Evolutionary conservation across 108 stramenopile genomes (phyloP).

Genomic region (Nitzschia putrida): DNA sequence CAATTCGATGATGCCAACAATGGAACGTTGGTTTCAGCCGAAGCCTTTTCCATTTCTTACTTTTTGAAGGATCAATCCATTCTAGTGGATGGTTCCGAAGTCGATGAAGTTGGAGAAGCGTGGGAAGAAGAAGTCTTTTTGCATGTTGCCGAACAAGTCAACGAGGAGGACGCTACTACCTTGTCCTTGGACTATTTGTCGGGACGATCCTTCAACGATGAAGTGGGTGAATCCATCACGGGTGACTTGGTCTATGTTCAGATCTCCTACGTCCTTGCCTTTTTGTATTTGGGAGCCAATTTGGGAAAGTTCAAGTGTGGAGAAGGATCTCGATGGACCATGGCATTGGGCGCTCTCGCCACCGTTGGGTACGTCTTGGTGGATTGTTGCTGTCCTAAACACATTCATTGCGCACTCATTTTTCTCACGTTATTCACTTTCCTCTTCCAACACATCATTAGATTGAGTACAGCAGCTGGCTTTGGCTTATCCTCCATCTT

Average conservation of each 20-base stretch:
- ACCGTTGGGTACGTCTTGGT: constrained; percentile 41
- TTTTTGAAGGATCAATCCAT: constrained; percentile 52
- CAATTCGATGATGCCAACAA: constrained; percentile 36
- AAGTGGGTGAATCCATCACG: constrained; percentile 70
- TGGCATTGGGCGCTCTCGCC: constrained; percentile 50
- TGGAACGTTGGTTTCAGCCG: constrained; percentile 43
- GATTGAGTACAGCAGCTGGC: constrained; percentile 62
- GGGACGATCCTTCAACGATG: constrained; percentile 60
- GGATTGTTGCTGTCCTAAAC: too few relatives aligned
- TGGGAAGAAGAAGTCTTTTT: constrained; percentile 62
- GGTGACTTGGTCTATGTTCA: constrained; percentile 56
- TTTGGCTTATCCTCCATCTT: constrained; percentile 67
- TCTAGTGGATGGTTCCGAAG: constrained; percentile 35
- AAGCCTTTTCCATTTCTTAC: constrained; percentile 58
- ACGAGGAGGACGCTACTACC: too few relatives aligned
- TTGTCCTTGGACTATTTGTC: constrained; percentile 53
- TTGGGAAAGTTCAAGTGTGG: constrained; percentile 59
- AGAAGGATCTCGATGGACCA: constrained; percentile 59
- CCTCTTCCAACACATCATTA: not conserved
- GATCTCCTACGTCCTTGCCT: constrained; percentile 54
- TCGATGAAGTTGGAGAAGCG: constrained; percentile 53
- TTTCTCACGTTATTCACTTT: too few relatives aligned
- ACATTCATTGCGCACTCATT: too few relatives aligned
- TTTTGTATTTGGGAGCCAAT: constrained; percentile 58
- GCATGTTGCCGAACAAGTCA: constrained; percentile 2